Base-by-base conservation (phyloP, 73 alveolate species). In the Uronychia binucleata region DNA sequence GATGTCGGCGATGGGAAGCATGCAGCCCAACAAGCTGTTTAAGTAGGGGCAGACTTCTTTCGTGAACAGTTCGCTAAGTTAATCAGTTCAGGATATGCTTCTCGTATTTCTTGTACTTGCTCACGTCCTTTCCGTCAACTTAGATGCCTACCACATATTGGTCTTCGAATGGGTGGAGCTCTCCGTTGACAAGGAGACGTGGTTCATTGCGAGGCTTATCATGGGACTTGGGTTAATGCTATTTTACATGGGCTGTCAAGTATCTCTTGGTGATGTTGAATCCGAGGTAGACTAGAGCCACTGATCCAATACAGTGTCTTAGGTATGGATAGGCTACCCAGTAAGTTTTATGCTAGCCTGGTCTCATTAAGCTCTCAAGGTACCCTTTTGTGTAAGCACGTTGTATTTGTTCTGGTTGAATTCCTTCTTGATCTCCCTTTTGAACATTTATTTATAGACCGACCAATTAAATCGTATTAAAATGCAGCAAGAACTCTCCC, bases 351-450 rank as follows among this genome's bases (percentile, higher is more conserved):
- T 8, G 5, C 31, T 13, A 79, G 79, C 14, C 90, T 81, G 26
- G 33, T 8, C 76, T 14, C 13, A 82, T 26, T 30, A 27, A 58
- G 26, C 25, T 13, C 26, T 28, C 29, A 82, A 1, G 1, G 14
- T 82, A 82, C 89, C 85, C 31, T 84, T 84, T 25, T 14, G 32
- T 14, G 84, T 84, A 19, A 84, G 81, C 31, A 75, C 59, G 58
- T 84, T 84, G 90, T 84, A 84, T 76, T 84, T 84, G 90, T 84
- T 84, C 79, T 76, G 84, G 67, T 84, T 84, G 85, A 84, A 84
- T 34, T 84, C 33, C 74, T 34, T 84, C 33, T 84, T 84, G n/a
- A 84, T 57, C 28, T 84, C 90, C 58, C 90, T 84, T 76, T 58
- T 84, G 74, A 84, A 84, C 90, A 84, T 84, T 33, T 84, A 34